Evolutionary conservation across 2,329 filamentous ascomycete species (phyloP).

Genomic region (Fusarium secorum): DNA sequence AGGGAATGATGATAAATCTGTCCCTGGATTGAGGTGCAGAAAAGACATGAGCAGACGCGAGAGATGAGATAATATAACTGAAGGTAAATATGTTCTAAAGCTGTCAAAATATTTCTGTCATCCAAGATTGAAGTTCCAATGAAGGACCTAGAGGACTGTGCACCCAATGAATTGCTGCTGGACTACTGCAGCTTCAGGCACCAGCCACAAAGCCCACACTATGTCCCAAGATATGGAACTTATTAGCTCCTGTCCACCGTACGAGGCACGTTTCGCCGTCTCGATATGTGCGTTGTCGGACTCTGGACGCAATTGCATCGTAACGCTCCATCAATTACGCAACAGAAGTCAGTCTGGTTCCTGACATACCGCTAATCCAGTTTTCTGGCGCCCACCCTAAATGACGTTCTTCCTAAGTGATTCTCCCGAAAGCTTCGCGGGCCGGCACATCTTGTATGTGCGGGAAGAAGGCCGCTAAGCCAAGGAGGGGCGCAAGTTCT

Average conservation of each 20-base stretch:
- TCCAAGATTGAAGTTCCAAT: not conserved
- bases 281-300: slow-evolving; percentile 30
- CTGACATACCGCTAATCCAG: not conserved
- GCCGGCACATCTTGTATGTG: slow-evolving; percentile 29
- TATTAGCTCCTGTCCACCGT: slow-evolving; percentile 37
- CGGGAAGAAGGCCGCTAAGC: slow-evolving; percentile 30
- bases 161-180: not conserved
- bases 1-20: not conserved
- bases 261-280: slow-evolving; percentile 38
- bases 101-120: not conserved
- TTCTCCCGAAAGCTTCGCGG: slow-evolving; percentile 36
- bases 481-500: slow-evolving; percentile 12
- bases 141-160: not conserved
- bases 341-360: slow-evolving; percentile 16
- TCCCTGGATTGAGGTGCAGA: not conserved
- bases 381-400: not conserved
- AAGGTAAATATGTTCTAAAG: not conserved
- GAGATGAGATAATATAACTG: not conserved
- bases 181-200: not conserved
- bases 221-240: not conserved
- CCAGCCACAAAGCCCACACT: not conserved
- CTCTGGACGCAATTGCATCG: slow-evolving; percentile 23
- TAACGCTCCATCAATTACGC: slow-evolving; percentile 29
- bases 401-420: slow-evolving; percentile 1
- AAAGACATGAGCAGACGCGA: not conserved